Evolutionary conservation across 2,329 filamentous ascomycete genomes (phyloP), one percentile per base, ranked within the genome.

Genomic region (Fusarium siculi): DNA sequence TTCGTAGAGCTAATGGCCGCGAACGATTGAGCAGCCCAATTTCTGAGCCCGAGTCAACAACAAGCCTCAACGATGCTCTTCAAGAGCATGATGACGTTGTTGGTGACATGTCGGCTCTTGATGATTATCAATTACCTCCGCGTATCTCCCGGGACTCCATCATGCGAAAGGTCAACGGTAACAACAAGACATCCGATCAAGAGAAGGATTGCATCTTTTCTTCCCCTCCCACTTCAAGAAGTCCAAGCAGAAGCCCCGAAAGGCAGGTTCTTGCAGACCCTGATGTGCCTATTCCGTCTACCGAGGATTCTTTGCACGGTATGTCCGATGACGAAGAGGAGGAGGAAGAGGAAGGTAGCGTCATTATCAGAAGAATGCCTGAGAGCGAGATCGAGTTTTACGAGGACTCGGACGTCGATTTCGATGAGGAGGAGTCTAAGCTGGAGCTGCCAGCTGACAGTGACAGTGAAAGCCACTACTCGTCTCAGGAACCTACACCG

Each of bases 111-210:
- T 87, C 88, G 59, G 83, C 87, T 16, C 81, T 91, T 63, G 86
- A 88, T 68, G 89, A 91, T 65, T 92, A 92, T 75, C 87, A 92
- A 73, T 84, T 92, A 19, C 93, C 91, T 23, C 88, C 93, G 16
- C 92, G 92, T 61, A 97, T 98, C 79, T 98, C 96, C 14, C 90
- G 96, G 42, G 96, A 98, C 80, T 97, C 95, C 0, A 98, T 98
- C 75, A 86, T 98, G 76, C 92, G 93, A 59, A 94, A 96, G 70
- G 92, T 98, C 62, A 94, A 96, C 80, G 93, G 87, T 52, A 88
- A 87, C 74, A 88, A 86, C 75, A 83, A 86, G 68, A 75, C 82
- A 53, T 85, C 88, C 49, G 88, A 91, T 25, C 83, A 85, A 66
- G 87, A 90, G 60, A 89, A 91, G 8, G 89, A 91, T 64, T 91